Evolutionary conservation across 345 rosid genomes (phyloP).

Genomic region (Eucalyptus polybractea): DNA sequence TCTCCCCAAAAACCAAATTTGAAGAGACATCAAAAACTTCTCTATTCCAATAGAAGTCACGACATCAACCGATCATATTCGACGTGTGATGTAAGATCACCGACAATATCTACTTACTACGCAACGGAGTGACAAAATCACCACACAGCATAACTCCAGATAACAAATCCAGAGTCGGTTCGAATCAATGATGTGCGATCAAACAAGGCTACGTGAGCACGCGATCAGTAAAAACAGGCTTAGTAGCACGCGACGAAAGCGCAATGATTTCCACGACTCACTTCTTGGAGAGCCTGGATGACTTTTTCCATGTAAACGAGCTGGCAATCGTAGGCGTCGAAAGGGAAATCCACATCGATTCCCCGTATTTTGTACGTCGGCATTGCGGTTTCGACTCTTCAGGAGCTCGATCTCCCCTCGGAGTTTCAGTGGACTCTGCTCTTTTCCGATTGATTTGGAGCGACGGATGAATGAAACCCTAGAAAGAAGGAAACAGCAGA

Average conservation of each 20-base stretch:
- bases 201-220: neutral
- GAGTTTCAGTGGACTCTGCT: neutral
- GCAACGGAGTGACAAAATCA: neutral
- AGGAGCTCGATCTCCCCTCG: neutral
- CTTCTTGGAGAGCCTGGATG: slow-evolving; percentile 75
- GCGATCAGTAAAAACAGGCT: neutral
- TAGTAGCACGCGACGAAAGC: neutral
- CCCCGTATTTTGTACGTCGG: slow-evolving; percentile 76
- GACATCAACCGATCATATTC: neutral
- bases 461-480: neutral
- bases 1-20: neutral
- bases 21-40: neutral
- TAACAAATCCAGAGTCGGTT: neutral
- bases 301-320: slow-evolving; percentile 92
- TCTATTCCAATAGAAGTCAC: neutral
- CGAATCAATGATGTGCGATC: neutral
- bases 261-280: slow-evolving; percentile 1
- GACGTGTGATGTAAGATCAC: neutral
- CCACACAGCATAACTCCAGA: neutral
- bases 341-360: slow-evolving; percentile 86
- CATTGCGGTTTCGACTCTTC: slow-evolving; percentile 18
- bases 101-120: neutral
- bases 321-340: slow-evolving; percentile 85
- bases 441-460: neutral
- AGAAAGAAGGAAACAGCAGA: accelerated